Conservation (phyloP, 495 filamentous ascomycete species). For the Friedmanniomyces simplex region DNA sequence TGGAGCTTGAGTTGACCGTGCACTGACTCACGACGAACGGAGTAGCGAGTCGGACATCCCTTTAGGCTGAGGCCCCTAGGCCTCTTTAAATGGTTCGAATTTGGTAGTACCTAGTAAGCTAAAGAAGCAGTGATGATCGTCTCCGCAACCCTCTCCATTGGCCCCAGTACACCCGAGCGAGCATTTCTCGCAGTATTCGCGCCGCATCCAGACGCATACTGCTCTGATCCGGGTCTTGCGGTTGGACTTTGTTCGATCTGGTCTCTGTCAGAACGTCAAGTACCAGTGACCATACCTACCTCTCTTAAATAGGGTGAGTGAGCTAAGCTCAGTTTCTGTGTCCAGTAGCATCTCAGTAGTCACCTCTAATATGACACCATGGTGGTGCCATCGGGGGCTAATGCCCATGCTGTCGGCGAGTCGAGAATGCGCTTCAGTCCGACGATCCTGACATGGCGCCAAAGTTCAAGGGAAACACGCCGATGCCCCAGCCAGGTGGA, state of each 20-base stretch:
- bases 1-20: too few relatives aligned
- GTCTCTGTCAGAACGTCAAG: not conserved
- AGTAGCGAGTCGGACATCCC: not conserved
- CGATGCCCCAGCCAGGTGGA: too few relatives aligned
- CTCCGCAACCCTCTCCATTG: not conserved
- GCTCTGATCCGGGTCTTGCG: not conserved
- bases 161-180: too few relatives aligned
- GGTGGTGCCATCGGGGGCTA: too few relatives aligned
- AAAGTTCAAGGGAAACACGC: too few relatives aligned
- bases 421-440: not conserved
- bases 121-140: not conserved
- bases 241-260: not conserved
- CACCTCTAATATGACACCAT: too few relatives aligned
- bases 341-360: too few relatives aligned
- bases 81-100: not conserved
- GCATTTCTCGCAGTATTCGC: too few relatives aligned
- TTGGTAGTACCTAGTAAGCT: not conserved
- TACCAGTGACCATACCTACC: not conserved
- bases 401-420: not conserved
- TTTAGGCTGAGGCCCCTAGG: not conserved
- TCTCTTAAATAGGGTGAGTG: not conserved
- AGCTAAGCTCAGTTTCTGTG: too few relatives aligned
- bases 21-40: not conserved
- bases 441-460: not conserved
- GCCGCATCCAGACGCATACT: too few relatives aligned